These are phyloP conservation scores for Ustanciosporium gigantosporum DNA, from an alignment of 1,284 basidiomycete species.

Conservation along the genomic window DNA sequence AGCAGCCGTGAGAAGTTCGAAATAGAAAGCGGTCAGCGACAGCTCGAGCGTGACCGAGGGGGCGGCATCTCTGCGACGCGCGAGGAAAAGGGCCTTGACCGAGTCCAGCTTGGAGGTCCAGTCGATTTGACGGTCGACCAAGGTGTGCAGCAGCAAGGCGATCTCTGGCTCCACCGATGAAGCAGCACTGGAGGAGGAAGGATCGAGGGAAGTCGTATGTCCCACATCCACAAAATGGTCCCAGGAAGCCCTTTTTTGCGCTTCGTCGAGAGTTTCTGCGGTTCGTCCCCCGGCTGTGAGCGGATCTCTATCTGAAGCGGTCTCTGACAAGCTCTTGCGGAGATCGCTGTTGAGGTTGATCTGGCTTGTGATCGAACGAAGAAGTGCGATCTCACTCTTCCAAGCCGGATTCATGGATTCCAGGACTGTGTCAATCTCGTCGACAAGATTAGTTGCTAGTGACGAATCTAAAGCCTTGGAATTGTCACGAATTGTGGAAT, in stretches of 20 bases:
- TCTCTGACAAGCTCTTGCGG: slow-evolving; percentile 5
- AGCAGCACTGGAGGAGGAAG: background rate
- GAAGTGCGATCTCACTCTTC: slow-evolving; percentile 35
- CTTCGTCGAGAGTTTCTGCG: slow-evolving; percentile 17
- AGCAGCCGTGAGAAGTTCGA: slow-evolving; percentile 26
- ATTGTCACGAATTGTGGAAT: slow-evolving; percentile 1
- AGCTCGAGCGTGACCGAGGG: slow-evolving; percentile 31
- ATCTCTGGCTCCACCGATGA: slow-evolving; percentile 24
- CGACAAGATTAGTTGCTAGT: slow-evolving; percentile 2
- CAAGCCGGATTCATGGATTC: slow-evolving; percentile 33
- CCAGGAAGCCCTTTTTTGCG: slow-evolving; percentile 25
- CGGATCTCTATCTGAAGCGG: background rate
- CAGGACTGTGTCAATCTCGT: slow-evolving; percentile 16
- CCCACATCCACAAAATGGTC: slow-evolving; percentile 26
- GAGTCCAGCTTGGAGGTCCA: slow-evolving; percentile 31
- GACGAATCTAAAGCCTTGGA: slow-evolving; percentile 1
- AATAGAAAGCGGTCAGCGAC: slow-evolving; percentile 34
- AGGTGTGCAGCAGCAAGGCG: slow-evolving; percentile 20
- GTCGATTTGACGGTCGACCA: slow-evolving; percentile 14
- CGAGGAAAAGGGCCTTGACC: slow-evolving; percentile 31
- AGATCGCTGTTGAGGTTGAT: slow-evolving; percentile 27
- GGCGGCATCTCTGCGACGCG: slow-evolving; percentile 13
- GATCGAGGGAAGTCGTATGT: background rate
- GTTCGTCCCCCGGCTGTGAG: slow-evolving; percentile 2
- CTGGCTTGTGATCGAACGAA: slow-evolving; percentile 24